Percentiles rank a stretch among this genome's conserved stretches.
Evolutionary conservation across 805 yeast species (phyloP).

Genomic region (Kuraishia piskuri): DNA sequence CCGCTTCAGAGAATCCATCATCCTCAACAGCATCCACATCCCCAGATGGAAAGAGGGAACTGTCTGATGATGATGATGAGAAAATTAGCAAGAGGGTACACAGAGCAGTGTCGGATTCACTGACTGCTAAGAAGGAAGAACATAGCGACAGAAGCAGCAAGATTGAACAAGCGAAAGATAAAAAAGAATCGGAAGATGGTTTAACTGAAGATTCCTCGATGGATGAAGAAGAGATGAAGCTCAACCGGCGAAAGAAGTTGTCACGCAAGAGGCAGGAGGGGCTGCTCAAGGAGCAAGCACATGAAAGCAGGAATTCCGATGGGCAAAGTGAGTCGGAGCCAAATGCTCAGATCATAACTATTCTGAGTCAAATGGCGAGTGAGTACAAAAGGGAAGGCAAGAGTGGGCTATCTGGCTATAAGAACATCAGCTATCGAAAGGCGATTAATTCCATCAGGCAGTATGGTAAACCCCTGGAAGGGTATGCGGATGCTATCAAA

Average conservation of each 20-base stretch:
- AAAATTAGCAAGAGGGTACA: background rate
- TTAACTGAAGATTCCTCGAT: background rate
- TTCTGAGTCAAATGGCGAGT: constrained; percentile 21
- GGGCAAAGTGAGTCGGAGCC: constrained; percentile 7
- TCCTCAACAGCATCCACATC: background rate
- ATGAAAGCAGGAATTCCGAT: background rate
- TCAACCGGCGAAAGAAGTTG: background rate
- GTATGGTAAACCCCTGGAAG: constrained; percentile 18
- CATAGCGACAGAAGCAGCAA: background rate
- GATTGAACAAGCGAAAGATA: background rate
- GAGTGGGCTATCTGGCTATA: constrained; percentile 16
- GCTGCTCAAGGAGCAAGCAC: background rate
- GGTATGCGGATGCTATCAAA: constrained; percentile 27
- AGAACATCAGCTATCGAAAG: constrained; percentile 30
- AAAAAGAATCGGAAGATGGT: background rate
- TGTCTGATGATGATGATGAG: background rate
- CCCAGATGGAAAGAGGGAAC: background rate
- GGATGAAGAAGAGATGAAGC: background rate
- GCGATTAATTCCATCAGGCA: constrained; percentile 31
- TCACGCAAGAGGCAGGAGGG: background rate
- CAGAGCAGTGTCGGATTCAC: background rate
- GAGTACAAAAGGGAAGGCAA: constrained; percentile 26
- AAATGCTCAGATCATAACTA: constrained; percentile 22
- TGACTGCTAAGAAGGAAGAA: background rate
- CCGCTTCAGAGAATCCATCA: background rate